Base-by-base conservation (phyloP, 1,284 basidiomycete genomes). In the Erythrobasidium hasegawianum region DNA sequence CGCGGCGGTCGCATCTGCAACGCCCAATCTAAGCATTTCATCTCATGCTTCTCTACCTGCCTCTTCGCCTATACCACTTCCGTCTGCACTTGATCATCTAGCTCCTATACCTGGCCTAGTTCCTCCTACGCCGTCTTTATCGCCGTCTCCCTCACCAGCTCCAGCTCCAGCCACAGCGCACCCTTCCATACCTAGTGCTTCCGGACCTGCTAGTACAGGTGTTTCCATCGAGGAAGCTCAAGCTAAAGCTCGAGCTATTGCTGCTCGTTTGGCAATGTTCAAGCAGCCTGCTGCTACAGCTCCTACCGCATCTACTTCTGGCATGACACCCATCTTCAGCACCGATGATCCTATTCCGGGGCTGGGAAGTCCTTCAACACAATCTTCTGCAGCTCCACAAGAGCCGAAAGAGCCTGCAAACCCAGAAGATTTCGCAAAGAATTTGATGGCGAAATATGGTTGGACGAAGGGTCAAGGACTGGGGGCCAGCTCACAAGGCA, bases 381-480 rank as follows among this genome's bases (percentile, higher is more conserved):
- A 24, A 29, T 4, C 45, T 27, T 13, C 22, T 9, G 24, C 45
- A 10, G 38, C 47, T 55, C 60, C 50, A 16, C 33, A 43, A 49
- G 41, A 18, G 39, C 38, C 52, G 13, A 56, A 64, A 26, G 61
- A 56, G 1, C 41, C 53, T 70, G 79, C 83, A 52, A 84, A 87
- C 69, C 83, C 85, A 0, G 84, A 84, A 60, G 83, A 83, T 8
- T 90, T 91, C 72, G 89, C 88, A 18, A 84, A 85, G 13, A 84
- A 87, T 26, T 76, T 89, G 68, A 91, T 92, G 90, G 87, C 88
- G 4, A 94, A 91, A 79, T 95, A 89, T 88, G 93, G 93, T 0
- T 91, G 96, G 77, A 88, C 89, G 74, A 88, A 92, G 74, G 93
- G 93, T 1, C 86, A 92, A 78, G 93, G 90, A 11, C 82, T 96